A percentile compares a stretch with the other conserved stretches of the same genome.
phyloP scores from a whole-genome alignment of 2,329 filamentous ascomycete genomes.

The Fusarium dimerum region DNA sequence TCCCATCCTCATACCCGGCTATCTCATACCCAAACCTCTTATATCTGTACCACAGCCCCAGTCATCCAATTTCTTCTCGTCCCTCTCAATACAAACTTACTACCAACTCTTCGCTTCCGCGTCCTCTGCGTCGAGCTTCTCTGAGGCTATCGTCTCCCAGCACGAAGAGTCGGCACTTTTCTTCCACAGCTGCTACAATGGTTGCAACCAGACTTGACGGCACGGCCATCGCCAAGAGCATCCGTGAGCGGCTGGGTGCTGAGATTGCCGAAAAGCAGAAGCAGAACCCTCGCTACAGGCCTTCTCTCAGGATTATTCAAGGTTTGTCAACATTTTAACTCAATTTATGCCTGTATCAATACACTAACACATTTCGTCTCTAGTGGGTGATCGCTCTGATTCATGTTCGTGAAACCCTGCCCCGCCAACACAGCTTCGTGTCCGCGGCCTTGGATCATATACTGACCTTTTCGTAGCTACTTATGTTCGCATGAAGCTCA shows the following conservation, averaged over 20 bases:
- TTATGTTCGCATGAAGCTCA: slow-evolving; percentile 99
- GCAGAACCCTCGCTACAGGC: slow-evolving; percentile 83
- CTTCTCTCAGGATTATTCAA: slow-evolving; percentile 92
- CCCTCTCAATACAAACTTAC: slow-evolving; percentile 12
- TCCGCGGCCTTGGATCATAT: slow-evolving; percentile 11
- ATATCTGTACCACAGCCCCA: slow-evolving; percentile 3
- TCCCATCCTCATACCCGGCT: slow-evolving; percentile 2
- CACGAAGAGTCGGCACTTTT: slow-evolving; percentile 37
- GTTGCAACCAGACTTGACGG: slow-evolving; percentile 91
- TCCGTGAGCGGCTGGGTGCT: slow-evolving; percentile 76
- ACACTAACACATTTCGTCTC: slow-evolving; percentile 24
- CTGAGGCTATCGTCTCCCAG: slow-evolving; percentile 2
- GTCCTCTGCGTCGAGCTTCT: slow-evolving; percentile 6
- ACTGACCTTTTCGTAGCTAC: slow-evolving; percentile 60
- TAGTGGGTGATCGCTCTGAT: slow-evolving; percentile 90
- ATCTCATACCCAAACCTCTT: slow-evolving; percentile 3
- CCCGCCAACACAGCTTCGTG: slow-evolving; percentile 19
- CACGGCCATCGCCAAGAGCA: slow-evolving; percentile 89
- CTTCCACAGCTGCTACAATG: slow-evolving; percentile 65
- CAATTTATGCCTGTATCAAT: slow-evolving; percentile 5
- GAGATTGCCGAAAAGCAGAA: slow-evolving; percentile 83
- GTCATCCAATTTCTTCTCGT: neutral
- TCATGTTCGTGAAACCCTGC: slow-evolving; percentile 61
- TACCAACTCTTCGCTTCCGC: slow-evolving; percentile 10
- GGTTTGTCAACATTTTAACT: slow-evolving; percentile 51